A percentile compares a stretch with the other conserved stretches of the same genome.
phyloP scores from a whole-genome alignment of 1,284 basidiomycete genomes.

The Trametes sp. region DNA sequence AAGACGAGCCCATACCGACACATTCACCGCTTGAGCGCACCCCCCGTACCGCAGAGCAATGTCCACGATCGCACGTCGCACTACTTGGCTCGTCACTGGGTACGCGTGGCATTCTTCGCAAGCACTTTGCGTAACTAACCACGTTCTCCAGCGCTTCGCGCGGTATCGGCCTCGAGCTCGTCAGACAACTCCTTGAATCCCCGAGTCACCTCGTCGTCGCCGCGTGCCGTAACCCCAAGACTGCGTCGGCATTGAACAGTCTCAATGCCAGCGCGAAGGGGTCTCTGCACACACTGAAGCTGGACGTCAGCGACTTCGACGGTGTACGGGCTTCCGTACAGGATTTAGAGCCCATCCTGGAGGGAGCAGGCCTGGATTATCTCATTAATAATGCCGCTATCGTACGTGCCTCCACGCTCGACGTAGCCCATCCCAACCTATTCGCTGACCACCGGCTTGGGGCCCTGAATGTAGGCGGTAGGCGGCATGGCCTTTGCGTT shows the following conservation, averaged over 20 bases:
- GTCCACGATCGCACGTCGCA: background rate
- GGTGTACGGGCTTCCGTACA: conserved; percentile 38
- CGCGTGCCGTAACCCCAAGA: conserved; percentile 45
- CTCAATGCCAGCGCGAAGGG: conserved; percentile 35
- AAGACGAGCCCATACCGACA: background rate
- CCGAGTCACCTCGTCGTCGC: conserved; percentile 46
- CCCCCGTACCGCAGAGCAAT: background rate
- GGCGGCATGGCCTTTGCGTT: conserved; percentile 32
- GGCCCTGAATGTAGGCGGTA: background rate
- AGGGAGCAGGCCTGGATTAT: conserved; percentile 45
- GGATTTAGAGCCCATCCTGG: conserved; percentile 38
- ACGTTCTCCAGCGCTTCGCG: conserved; percentile 41
- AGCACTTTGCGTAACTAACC: background rate
- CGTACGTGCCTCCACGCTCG: conserved; percentile 30
- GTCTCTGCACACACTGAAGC: conserved; percentile 42
- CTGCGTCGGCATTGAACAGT: conserved; percentile 37
- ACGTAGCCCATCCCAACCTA: background rate
- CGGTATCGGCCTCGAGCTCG: conserved; percentile 49
- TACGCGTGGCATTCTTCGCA: background rate
- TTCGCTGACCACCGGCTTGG: background rate
- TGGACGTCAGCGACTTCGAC: conserved; percentile 43
- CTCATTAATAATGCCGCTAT: conserved; percentile 50
- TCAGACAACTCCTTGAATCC: conserved; percentile 43
- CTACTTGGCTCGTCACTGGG: conserved; percentile 15
- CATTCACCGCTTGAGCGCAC: background rate